A percentile compares a stretch with the other conserved stretches of the same genome.
Conservation (phyloP, 208 protist genomes). For the Polymyxa betae region DNA sequence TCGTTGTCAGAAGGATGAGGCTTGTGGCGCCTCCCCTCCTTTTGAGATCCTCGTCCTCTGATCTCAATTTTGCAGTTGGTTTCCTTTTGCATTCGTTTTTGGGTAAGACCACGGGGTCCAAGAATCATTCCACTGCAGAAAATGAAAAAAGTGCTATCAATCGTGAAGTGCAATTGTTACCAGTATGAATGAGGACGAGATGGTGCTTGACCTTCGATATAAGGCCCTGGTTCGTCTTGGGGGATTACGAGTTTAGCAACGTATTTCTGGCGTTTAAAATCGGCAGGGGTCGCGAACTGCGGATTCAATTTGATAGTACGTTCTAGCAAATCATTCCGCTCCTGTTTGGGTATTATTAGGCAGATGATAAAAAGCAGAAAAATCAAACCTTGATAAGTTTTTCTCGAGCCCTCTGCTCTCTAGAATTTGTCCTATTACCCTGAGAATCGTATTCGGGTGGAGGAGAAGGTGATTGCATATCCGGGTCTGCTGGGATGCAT, state of each 20-base stretch:
- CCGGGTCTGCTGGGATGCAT: neutral
- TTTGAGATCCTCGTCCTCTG: constrained; percentile 29
- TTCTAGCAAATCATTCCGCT: constrained; percentile 18
- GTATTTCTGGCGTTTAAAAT: constrained; percentile 10
- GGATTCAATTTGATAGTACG: constrained; percentile 33
- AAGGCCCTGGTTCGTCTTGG: neutral
- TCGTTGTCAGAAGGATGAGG: constrained; percentile 71
- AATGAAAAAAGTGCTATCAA: neutral
- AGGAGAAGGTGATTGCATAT: constrained; percentile 12
- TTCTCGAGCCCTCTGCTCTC: constrained; percentile 34
- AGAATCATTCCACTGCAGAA: constrained; percentile 53
- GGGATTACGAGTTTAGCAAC: constrained; percentile 40
- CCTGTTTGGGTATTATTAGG: neutral
- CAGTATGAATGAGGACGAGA: constrained; percentile 22
- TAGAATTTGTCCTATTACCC: constrained; percentile 42
- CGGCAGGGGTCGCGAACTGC: constrained; percentile 26
- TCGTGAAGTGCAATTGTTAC: constrained; percentile 6
- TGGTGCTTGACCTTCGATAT: constrained; percentile 28
- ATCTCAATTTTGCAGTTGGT: constrained; percentile 61
- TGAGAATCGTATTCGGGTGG: constrained; percentile 45
- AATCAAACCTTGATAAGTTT: neutral
- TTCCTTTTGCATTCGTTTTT: constrained; percentile 60
- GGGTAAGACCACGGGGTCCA: constrained; percentile 52
- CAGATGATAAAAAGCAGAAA: neutral
- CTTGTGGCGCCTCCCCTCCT: constrained; percentile 28